These are phyloP conservation scores for Astrephomene gubernaculifera DNA, from an alignment of 139 green algal species.

Conservation along the genomic window DNA sequence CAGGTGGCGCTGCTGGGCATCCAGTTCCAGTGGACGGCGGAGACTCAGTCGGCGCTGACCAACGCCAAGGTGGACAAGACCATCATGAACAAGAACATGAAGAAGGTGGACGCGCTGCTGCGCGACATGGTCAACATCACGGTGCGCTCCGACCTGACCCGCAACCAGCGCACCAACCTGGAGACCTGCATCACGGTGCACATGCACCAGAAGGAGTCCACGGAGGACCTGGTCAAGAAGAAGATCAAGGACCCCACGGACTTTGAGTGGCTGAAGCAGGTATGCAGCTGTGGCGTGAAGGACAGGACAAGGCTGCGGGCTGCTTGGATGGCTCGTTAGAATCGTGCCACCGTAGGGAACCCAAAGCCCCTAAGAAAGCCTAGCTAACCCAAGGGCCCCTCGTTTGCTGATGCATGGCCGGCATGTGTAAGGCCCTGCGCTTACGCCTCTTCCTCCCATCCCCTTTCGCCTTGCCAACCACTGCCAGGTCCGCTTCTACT, in stretches of 20 bases:
- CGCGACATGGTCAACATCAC: conserved; percentile 87
- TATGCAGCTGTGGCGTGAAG: no score
- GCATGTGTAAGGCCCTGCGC: background rate
- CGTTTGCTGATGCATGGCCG: no score
- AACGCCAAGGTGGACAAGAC: conserved; percentile 89
- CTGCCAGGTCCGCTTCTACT: conserved; percentile 90
- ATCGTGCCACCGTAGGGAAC: no score
- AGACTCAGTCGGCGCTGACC: conserved; percentile 82
- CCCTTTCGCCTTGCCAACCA: background rate
- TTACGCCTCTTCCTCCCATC: background rate
- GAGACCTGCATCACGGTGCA: conserved; percentile 98
- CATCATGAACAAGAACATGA: conserved; percentile 88
- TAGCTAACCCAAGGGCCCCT: no score
- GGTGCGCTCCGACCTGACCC: conserved; percentile 80
- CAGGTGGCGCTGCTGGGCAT: conserved; percentile 92
- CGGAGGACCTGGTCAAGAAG: conserved; percentile 91
- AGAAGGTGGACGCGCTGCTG: conserved; percentile 74
- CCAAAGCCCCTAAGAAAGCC: no score
- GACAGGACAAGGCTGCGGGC: no score
- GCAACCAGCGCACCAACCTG: conserved; percentile 91
- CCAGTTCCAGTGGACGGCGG: conserved; percentile 96
- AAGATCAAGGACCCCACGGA: conserved; percentile 95
- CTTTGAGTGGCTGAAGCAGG: conserved; percentile 99
- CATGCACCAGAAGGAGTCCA: conserved; percentile 97
- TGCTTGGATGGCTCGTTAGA: no score